Base-by-base conservation (phyloP, 805 yeast species). In the Barnettozyma siamensis region DNA sequence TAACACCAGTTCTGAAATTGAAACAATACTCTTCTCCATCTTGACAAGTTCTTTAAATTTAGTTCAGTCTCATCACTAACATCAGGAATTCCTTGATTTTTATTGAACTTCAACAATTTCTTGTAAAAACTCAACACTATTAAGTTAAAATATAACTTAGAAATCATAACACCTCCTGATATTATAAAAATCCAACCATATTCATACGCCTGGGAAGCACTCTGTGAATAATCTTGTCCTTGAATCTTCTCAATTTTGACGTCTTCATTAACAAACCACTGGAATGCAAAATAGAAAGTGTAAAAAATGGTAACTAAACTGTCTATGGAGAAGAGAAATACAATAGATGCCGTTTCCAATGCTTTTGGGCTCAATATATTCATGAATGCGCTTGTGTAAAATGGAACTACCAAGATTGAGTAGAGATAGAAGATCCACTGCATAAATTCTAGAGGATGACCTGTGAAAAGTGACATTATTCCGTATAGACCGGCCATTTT, bases 401-500 rank as follows among this genome's bases (percentile, higher is more conserved):
- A 70, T 3, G 88, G 78, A 33, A 89, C 63, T 6, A 79, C 68
- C 3, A 75, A 41, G 13, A 85, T 65, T 3, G 94, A 81, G 44
- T 81, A 59, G 15, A 83, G 51, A 60, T 89, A 88, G 49, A 80
- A 77, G 1, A 83, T 44, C 93, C 96, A 85, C 58, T 91, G 97
- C 65, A 84, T 66, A 45, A 80, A 75, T 45, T 79, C 80, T 41
- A 89, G 70, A 2, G 93, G 93, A 57, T 89, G 96, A 2, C 96
- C 93, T 0, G 97, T 89, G 55, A 91, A 74, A 20, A 91, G 60
- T 1, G 97, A 88, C 18, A 88, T 66, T 28, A 91, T 67, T 23
- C 97, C 99, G 61, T 83, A 91, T 17, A 80, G 69, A 9, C 98
- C 96, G 44, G 95, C 80, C 50, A 89, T 86, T 59, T 89, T 89